Evolutionary conservation across 2,329 filamentous ascomycete genomes (phyloP), one percentile per base, ranked within the genome.

Genomic region (Eurotiales sp.): DNA sequence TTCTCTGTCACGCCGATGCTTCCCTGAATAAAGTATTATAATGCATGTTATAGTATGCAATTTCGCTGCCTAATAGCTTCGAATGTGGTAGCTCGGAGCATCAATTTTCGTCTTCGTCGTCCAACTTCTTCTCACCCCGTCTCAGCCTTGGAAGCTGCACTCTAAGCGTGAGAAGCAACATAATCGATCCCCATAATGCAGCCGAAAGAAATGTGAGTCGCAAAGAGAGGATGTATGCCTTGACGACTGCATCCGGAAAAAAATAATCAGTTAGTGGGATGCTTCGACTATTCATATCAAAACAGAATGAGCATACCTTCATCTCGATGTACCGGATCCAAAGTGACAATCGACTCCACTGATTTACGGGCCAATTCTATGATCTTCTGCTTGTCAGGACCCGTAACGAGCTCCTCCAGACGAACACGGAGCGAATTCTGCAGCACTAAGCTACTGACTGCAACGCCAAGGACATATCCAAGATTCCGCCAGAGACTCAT

Each of bases 391-490:
- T 83, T 86, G 21, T 82, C 73, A 0, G 73, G 72, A 0, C 82
- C 85, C 0, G 73, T 75, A 8, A 91, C 84, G 29, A 79, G 76
- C 10, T 64, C 56, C 4, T 79, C 68, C 4, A 92, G 74, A 57
- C 84, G 85, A 15, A 75, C 69, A 8, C 80, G 69, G 46, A 92
- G 71, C 1, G 81, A 77, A 60, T 90, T 90, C 70, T 92, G 87
- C 55, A 91, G 72, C 7, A 90, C 80, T 52, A 90, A 76, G 63
- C 84, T 87, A 58, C 83, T 87, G 47, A 79, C 72, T 1, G 87
- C 83, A 40, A 91, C 80, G n/a, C 87, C 88, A 61, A 90, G 76
- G 1, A 91, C 86, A 51, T 78, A 80, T 6, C 87, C 88, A 4
- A 91, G 68, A 52, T 81, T 83, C 50, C 87, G 79, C 82, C 85